A percentile compares a stretch with the other conserved stretches of the same genome.
Evolutionary conservation across 2,329 filamentous ascomycete species (phyloP).

Genomic region (Pestalotiopsis sp.): DNA sequence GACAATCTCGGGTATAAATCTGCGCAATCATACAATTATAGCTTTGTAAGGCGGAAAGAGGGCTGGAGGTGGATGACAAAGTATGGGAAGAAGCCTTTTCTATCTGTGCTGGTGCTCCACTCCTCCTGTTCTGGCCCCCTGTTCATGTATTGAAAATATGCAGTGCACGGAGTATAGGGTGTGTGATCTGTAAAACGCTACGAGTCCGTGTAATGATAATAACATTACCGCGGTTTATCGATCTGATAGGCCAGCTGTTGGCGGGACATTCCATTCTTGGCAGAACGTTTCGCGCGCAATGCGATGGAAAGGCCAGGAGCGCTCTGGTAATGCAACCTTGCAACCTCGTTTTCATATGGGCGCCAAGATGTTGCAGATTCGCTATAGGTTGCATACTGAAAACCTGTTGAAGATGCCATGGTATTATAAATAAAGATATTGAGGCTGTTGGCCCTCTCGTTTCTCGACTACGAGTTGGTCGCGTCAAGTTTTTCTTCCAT

Average conservation of each 20-base stretch:
- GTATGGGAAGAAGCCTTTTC: not conserved
- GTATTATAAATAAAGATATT: constrained; percentile 1
- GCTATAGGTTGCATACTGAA: not conserved
- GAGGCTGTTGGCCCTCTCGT: not conserved
- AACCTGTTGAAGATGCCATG: not conserved
- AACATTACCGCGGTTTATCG: not conserved
- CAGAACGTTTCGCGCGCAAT: not conserved
- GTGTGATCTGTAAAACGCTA: not conserved
- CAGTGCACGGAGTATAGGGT: not conserved
- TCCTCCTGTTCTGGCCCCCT: not conserved
- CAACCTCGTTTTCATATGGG: not conserved
- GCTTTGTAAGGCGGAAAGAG: not conserved
- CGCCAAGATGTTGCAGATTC: not conserved
- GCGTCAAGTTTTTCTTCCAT: not conserved
- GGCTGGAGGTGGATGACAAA: not conserved
- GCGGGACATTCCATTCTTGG: not conserved
- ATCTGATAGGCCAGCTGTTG: not conserved
- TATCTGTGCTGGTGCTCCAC: not conserved
- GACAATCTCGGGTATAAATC: not conserved
- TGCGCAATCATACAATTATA: not conserved
- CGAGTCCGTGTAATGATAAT: not conserved
- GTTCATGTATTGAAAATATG: not conserved
- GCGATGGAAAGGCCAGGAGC: not conserved
- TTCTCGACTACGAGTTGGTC: not conserved
- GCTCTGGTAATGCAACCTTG: not conserved